Base-by-base conservation (phyloP, 148 eudicot species). In the Persicaria tinctoria region DNA sequence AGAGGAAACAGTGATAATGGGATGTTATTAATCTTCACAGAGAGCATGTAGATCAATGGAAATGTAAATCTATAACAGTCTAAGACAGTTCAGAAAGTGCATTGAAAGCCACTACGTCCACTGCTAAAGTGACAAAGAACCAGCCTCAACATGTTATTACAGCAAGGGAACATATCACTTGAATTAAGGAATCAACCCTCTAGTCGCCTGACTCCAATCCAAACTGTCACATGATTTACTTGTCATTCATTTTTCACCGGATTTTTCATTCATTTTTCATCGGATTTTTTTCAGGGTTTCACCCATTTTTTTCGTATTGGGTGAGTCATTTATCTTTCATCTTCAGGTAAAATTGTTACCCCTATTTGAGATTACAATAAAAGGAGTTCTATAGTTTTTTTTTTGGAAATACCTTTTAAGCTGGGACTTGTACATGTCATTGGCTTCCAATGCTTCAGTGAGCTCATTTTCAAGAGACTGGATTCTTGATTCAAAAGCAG, bases 371-470 rank as follows among this genome's bases (percentile, higher is more conserved):
- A 32, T 32, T 32, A 32, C 38, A 1, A 32, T 32, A 2, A 10
- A 45, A 76, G 11, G 53, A 62, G 23, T 16, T 62, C 68, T 32
- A 32, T 32, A 32, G 38, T 3, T 72, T 48, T 14, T 27, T 20
- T 53, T 20, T 12, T 8, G 14, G 17, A 76, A 85, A 55, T 79
- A 91, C 96, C 92, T 87, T 76, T 76, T 83, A 64, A 91, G 88
- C 83, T 91, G 91, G 74, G 72, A 59, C 80, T 85, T 86, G 82
- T 83, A 87, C 81, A 80, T 87, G 48, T 87, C 82, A 62, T 84
- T 88, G 73, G 86, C 92, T 80, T 91, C 88, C 77, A 86, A 74
- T 75, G 91, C 93, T 80, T 87, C 88, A 77, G 85, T 83, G 57
- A 89, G 93, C 78, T 88, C 89, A 68, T 77, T 74, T 83, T 90